Evolutionary conservation across 163 green algal genomes (phyloP), one percentile per base, ranked within the genome.

Genomic region (Chloromonas sp.): DNA sequence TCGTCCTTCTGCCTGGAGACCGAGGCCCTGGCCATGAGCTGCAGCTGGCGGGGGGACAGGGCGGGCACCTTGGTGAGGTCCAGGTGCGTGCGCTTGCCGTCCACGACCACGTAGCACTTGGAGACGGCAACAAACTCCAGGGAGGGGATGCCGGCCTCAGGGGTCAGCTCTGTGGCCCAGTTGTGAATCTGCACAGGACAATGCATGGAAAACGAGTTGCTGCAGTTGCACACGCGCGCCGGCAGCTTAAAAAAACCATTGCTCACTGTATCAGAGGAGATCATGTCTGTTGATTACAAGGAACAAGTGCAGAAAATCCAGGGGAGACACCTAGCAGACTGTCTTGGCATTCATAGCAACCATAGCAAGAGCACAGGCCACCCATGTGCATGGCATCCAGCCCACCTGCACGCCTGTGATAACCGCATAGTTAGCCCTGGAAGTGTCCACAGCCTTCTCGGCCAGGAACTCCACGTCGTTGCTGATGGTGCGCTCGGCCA

Each of bases 381-480:
- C 66, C 66, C 66, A 5, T 74, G 5, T 74, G 66, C 66, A 74
- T 5, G 5, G 66, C 66, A 74, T 11, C 74, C 14, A 80, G 2
- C 74, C 74, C 79, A 82, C 83, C 88, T 96, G 92, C 62, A 97
- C 89, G 82, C 95, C 95, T 0, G 95, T 98, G 81, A 98, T 88
- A 14, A 98, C 93, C 2, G 96, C 96, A 83, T 97, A 98, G 91
- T 98, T 95, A 15, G 94, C 94, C 80, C 92, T 94, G 61, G 80
- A 79, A 36, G 92, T 86, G 92, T 97, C 92, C 1, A 98, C 94
- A 1, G 90, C 89, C 86, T 96, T 89, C 70, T 87, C 86, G 80
- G 97, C 96, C 71, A 98, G 92, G 87, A 92, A 93, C 91, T 97
- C 94, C 58, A 98, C 89, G 87, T 98, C 94, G 77, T 90, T 87